Evolutionary conservation across 495 filamentous ascomycete genomes (phyloP).

Genomic region (Penicillium subrubescens): DNA sequence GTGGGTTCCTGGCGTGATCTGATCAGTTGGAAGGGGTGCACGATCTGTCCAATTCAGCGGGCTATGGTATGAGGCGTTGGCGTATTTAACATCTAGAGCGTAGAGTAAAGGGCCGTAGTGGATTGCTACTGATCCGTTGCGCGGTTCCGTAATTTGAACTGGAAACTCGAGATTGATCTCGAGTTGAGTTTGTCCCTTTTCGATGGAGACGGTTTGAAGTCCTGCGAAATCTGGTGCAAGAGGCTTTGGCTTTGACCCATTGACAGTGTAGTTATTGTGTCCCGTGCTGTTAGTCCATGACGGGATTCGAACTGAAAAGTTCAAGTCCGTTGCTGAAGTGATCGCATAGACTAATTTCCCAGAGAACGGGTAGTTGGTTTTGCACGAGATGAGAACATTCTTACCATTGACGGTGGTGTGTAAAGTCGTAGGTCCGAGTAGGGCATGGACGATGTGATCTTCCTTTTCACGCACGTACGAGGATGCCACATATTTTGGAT

Average conservation of each 20-base stretch:
- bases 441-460: conserved; percentile 23
- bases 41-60: conserved; percentile 19
- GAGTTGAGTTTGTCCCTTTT: neutral
- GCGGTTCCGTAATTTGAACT: neutral
- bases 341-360: conserved; percentile 51
- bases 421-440: conserved; percentile 22
- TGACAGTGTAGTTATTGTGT: conserved; percentile 10
- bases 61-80: conserved; percentile 9
- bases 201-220: conserved; percentile 16
- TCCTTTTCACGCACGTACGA: conserved; percentile 13
- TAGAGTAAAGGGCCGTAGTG: neutral
- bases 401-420: conserved; percentile 13
- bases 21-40: conserved; percentile 11
- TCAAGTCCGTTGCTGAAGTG: conserved; percentile 36
- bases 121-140: neutral
- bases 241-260: neutral
- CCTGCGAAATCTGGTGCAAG: conserved; percentile 6
- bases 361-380: conserved; percentile 53
- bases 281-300: conserved; percentile 41
- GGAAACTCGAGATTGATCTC: neutral
- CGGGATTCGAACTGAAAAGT: conserved; percentile 54
- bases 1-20: conserved; percentile 11
- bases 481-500: conserved; percentile 56
- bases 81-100: neutral
- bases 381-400: conserved; percentile 14